phyloP scores from a whole-genome alignment of 345 rosid genomes.

The Anastatica hierochuntica region DNA sequence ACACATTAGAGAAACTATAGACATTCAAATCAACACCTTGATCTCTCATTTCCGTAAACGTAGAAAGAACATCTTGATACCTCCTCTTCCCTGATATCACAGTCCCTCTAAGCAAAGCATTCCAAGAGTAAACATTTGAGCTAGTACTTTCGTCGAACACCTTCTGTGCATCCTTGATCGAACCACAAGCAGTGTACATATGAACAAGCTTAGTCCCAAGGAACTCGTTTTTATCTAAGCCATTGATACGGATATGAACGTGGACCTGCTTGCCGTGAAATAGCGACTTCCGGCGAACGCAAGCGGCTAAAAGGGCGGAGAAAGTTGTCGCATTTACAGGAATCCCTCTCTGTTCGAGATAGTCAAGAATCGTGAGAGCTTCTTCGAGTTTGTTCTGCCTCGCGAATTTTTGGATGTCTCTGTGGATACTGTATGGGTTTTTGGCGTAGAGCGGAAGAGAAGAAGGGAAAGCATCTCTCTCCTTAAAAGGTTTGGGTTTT shows the following conservation, averaged over 20 bases:
- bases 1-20: constrained; percentile 54
- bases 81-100: constrained; percentile 56
- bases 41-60: constrained; percentile 59
- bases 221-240: constrained; percentile 61
- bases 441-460: constrained; percentile 54
- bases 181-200: constrained; percentile 65
- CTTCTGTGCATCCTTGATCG: constrained; percentile 50
- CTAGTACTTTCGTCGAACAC: constrained; percentile 50
- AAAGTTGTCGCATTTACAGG: constrained; percentile 68
- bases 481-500: constrained; percentile 34
- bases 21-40: constrained; percentile 62
- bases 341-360: constrained; percentile 58
- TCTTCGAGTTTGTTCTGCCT: constrained; percentile 56
- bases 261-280: constrained; percentile 51
- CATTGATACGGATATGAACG: constrained; percentile 49
- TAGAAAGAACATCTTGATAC: constrained; percentile 49
- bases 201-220: constrained; percentile 54
- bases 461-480: constrained; percentile 50
- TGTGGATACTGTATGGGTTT: constrained; percentile 52
- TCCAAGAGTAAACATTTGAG: constrained; percentile 57
- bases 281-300: constrained; percentile 52
- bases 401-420: constrained; percentile 55
- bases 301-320: constrained; percentile 64
- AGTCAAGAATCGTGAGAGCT: constrained; percentile 59
- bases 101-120: constrained; percentile 78